Percentiles rank a stretch among this genome's conserved stretches.
These are phyloP conservation scores for Pecoramyces ruminantium DNA, from an alignment of 192 early-diverging fungal genomes.

Conservation along the genomic window DNA sequence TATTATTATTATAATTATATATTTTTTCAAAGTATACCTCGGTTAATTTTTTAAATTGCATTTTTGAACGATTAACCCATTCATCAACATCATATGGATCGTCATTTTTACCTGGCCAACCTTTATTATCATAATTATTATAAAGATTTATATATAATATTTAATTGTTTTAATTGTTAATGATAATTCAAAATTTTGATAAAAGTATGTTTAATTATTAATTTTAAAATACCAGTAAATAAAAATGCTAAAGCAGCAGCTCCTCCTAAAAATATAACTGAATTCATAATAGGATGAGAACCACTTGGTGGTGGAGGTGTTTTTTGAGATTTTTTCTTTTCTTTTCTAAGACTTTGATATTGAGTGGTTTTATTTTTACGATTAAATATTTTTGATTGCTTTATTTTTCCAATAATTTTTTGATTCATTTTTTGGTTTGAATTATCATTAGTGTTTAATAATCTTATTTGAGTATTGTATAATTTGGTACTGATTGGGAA, in stretches of 20 bases:
- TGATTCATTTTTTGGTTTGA: background rate
- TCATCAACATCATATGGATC: background rate
- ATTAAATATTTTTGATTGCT: conserved; percentile 28
- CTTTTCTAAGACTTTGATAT: conserved; percentile 9
- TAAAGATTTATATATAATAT: no score
- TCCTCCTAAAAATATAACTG: background rate
- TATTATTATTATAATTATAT: no score
- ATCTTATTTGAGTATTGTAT: background rate
- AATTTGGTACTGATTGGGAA: background rate
- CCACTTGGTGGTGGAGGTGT: background rate
- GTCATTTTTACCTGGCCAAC: background rate
- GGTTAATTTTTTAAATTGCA: background rate
- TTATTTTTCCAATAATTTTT: conserved; percentile 8
- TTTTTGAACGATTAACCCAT: background rate
- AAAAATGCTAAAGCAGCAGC: background rate
- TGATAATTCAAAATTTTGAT: no score
- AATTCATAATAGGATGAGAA: background rate
- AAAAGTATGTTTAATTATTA: no score
- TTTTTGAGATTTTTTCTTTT: conserved; percentile 3
- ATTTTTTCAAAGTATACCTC: background rate
- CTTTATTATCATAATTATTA: background rate
- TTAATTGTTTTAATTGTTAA: no score
- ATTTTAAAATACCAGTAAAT: background rate
- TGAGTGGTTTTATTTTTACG: conserved; percentile 35
- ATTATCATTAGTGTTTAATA: background rate